Evolutionary conservation across 2,329 filamentous ascomycete genomes (phyloP).

Genomic region (Botrytis hyacinthi): DNA sequence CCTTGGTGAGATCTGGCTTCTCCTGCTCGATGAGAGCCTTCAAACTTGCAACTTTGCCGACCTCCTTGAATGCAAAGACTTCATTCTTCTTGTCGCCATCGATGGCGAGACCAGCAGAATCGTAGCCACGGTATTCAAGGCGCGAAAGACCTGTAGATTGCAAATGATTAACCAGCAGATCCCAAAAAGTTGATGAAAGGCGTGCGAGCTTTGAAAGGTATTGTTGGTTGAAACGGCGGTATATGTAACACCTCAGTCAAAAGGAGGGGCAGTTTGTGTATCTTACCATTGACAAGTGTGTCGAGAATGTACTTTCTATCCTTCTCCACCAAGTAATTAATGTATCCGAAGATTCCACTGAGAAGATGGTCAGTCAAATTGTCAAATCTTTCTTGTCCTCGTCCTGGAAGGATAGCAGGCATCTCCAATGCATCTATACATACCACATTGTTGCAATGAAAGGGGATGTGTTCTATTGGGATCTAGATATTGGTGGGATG

Average conservation of each 20-base stretch:
- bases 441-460: conserved; percentile 33
- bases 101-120: conserved; percentile 91
- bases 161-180: conserved; percentile 1
- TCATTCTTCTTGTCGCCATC: conserved; percentile 99
- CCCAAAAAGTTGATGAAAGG: neutral
- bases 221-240: neutral
- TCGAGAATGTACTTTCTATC: conserved; percentile 95
- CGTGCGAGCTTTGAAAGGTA: neutral
- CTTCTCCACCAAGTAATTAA: conserved; percentile 99
- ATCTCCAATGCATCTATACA: conserved; percentile 17
- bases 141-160: conserved; percentile 60
- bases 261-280: conserved; percentile 17
- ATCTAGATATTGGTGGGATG: neutral
- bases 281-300: conserved; percentile 81
- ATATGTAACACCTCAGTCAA: neutral
- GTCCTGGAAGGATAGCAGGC: neutral
- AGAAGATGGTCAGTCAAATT: conserved; percentile 12
- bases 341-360: conserved; percentile 96
- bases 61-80: conserved; percentile 96
- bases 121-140: conserved; percentile 98
- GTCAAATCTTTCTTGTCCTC: conserved; percentile 16
- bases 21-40: conserved; percentile 85
- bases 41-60: conserved; percentile 97
- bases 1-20: conserved; percentile 82
- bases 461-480: neutral